Conservation (phyloP, 2,329 filamentous ascomycete genomes). For the Calonectria pseudoreteaudii region DNA sequence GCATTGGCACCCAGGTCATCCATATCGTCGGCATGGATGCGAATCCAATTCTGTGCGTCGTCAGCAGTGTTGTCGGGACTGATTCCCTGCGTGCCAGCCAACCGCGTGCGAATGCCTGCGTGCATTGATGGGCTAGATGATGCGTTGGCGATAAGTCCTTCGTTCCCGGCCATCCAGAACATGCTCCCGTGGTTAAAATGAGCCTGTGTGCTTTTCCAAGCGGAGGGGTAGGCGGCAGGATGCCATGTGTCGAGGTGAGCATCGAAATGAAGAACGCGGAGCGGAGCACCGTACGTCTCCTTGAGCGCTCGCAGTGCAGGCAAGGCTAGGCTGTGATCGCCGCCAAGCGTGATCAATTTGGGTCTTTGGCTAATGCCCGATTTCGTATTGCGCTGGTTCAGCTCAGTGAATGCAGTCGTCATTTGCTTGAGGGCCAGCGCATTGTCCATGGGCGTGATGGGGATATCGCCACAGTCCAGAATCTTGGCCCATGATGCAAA, state of each 20-base stretch:
- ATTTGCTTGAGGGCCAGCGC: slow-evolving; percentile 81
- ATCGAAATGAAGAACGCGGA: slow-evolving; percentile 78
- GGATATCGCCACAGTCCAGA: slow-evolving; percentile 87
- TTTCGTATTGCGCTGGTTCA: slow-evolving; percentile 47
- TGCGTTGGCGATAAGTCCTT: slow-evolving; percentile 78
- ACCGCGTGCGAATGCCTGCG: slow-evolving; percentile 79
- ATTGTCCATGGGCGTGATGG: slow-evolving; percentile 85
- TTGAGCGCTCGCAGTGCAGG: slow-evolving; percentile 73
- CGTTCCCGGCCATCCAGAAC: slow-evolving; percentile 85
- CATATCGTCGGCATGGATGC: slow-evolving; percentile 84
- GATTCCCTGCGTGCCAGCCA: slow-evolving; percentile 69
- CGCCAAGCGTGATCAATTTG: slow-evolving; percentile 74
- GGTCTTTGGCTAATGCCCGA: slow-evolving; percentile 52
- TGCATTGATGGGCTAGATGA: slow-evolving; percentile 73
- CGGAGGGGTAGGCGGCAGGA: slow-evolving; percentile 78
- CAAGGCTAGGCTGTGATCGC: slow-evolving; percentile 76
- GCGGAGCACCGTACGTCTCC: slow-evolving; percentile 66
- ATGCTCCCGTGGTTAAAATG: slow-evolving; percentile 87
- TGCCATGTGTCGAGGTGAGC: slow-evolving; percentile 83
- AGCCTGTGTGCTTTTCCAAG: slow-evolving; percentile 63
- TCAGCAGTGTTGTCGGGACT: slow-evolving; percentile 75
- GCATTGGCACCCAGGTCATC: slow-evolving; percentile 79
- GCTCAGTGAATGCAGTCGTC: slow-evolving; percentile 78
- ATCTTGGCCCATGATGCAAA: slow-evolving; percentile 82
- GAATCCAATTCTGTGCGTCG: slow-evolving; percentile 77